Conservation (phyloP, 2,329 filamentous ascomycete genomes). For the Alternaria consortialis region DNA sequence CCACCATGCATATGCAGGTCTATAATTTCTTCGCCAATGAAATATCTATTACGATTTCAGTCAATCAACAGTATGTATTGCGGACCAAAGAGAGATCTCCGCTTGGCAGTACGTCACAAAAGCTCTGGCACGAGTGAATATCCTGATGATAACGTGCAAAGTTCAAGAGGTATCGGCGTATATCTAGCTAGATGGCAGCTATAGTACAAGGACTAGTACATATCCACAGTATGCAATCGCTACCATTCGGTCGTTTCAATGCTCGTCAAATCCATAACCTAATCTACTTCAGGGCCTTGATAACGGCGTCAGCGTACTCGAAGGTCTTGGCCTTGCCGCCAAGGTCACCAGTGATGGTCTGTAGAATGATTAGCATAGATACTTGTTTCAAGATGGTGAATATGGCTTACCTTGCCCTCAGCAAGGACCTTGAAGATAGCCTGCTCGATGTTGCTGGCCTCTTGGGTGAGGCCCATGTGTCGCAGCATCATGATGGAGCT, state of each 20-base stretch:
- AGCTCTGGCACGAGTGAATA: not conserved
- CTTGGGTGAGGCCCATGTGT: constrained; percentile 90
- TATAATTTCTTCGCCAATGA: no score
- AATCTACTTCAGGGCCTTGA: constrained; percentile 65
- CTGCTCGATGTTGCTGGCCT: constrained; percentile 88
- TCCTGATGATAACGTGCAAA: constrained; percentile 6
- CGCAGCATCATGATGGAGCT: constrained; percentile 99
- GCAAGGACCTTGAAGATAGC: constrained; percentile 95
- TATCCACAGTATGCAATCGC: constrained; percentile 50
- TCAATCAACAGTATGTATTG: no score
- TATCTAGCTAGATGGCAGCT: constrained; percentile 40
- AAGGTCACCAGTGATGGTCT: constrained; percentile 89
- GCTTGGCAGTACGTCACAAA: not conserved
- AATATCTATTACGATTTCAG: no score
- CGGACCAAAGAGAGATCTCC: no score
- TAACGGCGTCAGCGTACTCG: constrained; percentile 94
- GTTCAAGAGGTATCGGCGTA: constrained; percentile 30
- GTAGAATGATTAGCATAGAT: constrained; percentile 26
- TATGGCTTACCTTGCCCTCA: constrained; percentile 80
- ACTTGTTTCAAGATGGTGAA: not conserved
- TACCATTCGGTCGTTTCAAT: constrained; percentile 39
- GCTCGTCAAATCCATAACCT: constrained; percentile 36
- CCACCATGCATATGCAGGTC: not conserved
- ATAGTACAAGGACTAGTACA: constrained; percentile 51
- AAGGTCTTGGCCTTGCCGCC: constrained; percentile 95